A percentile compares a stretch with the other conserved stretches of the same genome.
Conservation (phyloP, 345 rosid genomes). For the Murraya koenigii region DNA sequence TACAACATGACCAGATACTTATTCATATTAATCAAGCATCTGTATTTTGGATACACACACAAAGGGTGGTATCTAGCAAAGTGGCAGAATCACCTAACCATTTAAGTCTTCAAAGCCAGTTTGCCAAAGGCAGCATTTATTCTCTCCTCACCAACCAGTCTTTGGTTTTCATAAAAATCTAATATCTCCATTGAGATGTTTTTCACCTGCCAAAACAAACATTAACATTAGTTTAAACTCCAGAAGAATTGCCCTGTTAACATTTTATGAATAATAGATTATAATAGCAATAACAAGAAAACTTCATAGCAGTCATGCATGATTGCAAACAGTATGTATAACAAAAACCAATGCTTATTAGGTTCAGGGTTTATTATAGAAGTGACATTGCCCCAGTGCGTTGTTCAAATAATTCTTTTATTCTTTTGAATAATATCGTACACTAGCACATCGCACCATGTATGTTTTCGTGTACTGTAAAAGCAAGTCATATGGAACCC, state of each 20-base stretch:
- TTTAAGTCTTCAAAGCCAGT: conserved; percentile 53
- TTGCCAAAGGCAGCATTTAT: conserved; percentile 42
- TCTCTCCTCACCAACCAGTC: conserved; percentile 41
- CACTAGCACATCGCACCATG: not conserved
- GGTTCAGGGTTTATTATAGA: not conserved
- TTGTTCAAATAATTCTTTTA: not conserved
- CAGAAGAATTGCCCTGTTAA: not conserved
- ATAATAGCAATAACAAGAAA: not conserved
- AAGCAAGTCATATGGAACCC: not conserved
- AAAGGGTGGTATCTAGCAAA: not conserved
- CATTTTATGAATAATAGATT: not conserved
- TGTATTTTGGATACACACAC: not conserved
- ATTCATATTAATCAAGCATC: not conserved
- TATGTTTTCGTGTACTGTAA: not conserved
- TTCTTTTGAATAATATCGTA: not conserved
- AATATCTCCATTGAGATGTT: conserved; percentile 59
- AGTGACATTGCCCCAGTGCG: not conserved
- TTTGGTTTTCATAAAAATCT: conserved; percentile 53
- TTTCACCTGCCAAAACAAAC: conserved; percentile 40
- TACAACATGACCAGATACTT: not conserved
- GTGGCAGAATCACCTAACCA: conserved; percentile 1
- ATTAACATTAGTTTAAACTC: not conserved
- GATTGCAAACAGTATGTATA: not conserved
- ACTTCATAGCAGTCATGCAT: not conserved
- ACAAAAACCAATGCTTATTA: not conserved